Conservation (phyloP, 129 eudicot species). For the Pittosporum tobira region DNA sequence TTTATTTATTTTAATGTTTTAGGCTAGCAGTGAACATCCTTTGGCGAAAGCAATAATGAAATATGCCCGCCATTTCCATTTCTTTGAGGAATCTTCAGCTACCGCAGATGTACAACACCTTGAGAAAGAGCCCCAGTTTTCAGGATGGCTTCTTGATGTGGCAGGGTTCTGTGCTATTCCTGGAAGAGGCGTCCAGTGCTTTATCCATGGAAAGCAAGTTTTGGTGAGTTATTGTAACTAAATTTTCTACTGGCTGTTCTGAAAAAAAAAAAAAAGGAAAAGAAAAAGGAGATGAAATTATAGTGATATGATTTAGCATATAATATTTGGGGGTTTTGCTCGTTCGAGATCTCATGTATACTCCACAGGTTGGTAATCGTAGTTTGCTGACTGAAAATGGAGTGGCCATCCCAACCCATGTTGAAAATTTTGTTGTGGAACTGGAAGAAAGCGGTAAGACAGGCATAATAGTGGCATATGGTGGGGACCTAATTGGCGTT, state of each 20-base stretch:
- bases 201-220: conserved; percentile 48
- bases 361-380: conserved; percentile 84
- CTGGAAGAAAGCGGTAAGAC: conserved; percentile 88
- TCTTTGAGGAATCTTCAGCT: conserved; percentile 59
- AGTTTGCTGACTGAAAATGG: conserved; percentile 62
- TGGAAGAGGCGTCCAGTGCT: conserved; percentile 87
- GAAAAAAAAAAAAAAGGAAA: neutral
- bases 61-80: conserved; percentile 89
- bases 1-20: too few relatives aligned
- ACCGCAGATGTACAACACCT: conserved; percentile 34
- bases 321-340: conserved; percentile 7
- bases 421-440: conserved; percentile 69
- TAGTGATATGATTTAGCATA: neutral
- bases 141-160: conserved; percentile 83
- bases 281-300: neutral
- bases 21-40: conserved; percentile 98
- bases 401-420: conserved; percentile 36
- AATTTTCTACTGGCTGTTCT: neutral
- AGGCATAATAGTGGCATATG: conserved; percentile 73
- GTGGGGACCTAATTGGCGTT: conserved; percentile 54
- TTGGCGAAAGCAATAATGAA: conserved; percentile 83
- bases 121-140: conserved; percentile 30
- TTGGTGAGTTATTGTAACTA: conserved; percentile 45
- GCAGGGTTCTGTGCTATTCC: conserved; percentile 72
- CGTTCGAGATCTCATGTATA: neutral